These are phyloP conservation scores for Hygrophoropsis aurantiaca DNA, from an alignment of 768 basidiomycete species.

Conservation along the genomic window DNA sequence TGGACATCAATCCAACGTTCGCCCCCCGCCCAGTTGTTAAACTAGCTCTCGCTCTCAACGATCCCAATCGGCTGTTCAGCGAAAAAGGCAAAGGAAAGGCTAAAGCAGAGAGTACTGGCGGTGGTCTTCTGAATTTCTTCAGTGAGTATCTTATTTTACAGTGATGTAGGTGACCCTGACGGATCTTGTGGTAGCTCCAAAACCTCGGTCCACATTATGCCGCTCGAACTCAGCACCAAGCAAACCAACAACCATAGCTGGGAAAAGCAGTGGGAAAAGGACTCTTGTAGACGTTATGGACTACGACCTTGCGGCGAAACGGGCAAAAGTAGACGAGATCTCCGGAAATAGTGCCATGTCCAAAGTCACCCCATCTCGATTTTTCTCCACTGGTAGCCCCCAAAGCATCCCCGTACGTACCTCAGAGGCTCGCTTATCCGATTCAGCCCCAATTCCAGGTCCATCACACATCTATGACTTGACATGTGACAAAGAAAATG, in stretches of 20 bases:
- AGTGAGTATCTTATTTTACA: conserved; percentile 42
- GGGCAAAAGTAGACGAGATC: conserved; percentile 41
- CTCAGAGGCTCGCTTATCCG: background rate
- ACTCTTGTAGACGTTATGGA: conserved; percentile 73
- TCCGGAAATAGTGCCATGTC: conserved; percentile 13
- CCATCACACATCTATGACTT: conserved; percentile 30
- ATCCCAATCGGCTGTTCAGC: conserved; percentile 23
- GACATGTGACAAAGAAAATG: conserved; percentile 44
- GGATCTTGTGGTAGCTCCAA: conserved; percentile 29
- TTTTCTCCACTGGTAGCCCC: conserved; percentile 27
- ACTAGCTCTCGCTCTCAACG: conserved; percentile 30
- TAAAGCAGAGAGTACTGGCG: conserved; percentile 18
- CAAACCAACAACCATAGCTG: conserved; percentile 29
- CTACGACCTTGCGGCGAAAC: conserved; percentile 53
- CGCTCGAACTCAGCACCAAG: conserved; percentile 29
- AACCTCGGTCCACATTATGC: conserved; percentile 21
- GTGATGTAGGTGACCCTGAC: conserved; percentile 38
- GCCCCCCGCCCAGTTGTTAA: conserved; percentile 52
- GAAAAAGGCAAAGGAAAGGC: conserved; percentile 51
- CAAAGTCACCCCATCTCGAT: conserved; percentile 35
- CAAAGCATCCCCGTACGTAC: conserved; percentile 1
- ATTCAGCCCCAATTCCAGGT: conserved; percentile 24
- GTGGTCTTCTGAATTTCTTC: conserved; percentile 62
- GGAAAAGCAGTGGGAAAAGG: conserved; percentile 74
- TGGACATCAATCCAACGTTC: conserved; percentile 74